Evolutionary conservation across 257 asterid genomes (phyloP).

Genomic region (Oldenlandia corymbosa): DNA sequence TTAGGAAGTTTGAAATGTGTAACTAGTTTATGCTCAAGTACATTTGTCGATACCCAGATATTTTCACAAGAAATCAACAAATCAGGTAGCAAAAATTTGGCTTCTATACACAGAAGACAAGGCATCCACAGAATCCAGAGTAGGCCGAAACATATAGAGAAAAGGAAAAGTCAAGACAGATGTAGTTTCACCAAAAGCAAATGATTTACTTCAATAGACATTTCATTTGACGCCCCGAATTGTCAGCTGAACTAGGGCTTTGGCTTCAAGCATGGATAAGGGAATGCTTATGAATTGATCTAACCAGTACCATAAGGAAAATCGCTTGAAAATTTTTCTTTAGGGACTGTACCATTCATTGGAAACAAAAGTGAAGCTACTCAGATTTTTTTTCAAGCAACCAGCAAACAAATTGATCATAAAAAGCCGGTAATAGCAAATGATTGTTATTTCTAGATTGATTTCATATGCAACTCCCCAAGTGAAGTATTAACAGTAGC

Average conservation of each 20-base stretch:
- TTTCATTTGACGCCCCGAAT: not conserved
- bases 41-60: not conserved
- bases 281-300: not conserved
- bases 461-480: not conserved
- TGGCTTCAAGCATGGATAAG: not conserved
- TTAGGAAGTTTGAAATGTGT: slow-evolving; percentile 12
- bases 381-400: not conserved
- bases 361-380: not conserved
- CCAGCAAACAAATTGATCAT: not conserved
- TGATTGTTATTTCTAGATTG: not conserved
- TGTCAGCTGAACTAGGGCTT: not conserved
- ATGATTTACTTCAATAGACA: not conserved
- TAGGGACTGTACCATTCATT: not conserved
- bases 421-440: not conserved
- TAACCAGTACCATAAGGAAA: not conserved
- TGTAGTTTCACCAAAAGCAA: not conserved
- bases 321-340: not conserved
- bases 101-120: not conserved
- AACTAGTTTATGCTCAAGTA: not conserved
- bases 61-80: no score
- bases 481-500: not conserved
- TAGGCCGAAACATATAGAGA: not conserved
- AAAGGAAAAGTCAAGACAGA: not conserved
- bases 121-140: not conserved
- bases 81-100: not conserved